Conservation (phyloP, 805 yeast species). For the Hyphopichia homilentoma region DNA sequence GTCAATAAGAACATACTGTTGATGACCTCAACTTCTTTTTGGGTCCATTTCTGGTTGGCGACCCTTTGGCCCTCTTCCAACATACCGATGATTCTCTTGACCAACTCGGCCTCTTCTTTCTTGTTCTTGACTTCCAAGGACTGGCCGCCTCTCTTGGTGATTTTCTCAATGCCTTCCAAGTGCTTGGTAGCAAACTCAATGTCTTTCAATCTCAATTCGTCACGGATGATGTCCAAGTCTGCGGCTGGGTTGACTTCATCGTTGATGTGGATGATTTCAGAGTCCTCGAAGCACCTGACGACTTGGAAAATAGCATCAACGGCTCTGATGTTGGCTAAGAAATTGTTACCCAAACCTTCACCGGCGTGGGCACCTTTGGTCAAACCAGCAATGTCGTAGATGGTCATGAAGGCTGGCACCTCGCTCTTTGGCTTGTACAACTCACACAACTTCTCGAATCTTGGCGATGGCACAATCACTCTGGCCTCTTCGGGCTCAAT, state of each 20-base stretch:
- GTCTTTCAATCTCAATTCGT: constrained; percentile 93
- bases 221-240: constrained; percentile 87
- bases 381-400: constrained; percentile 96
- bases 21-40: constrained; percentile 87
- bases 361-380: constrained; percentile 96
- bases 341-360: constrained; percentile 97
- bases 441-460: constrained; percentile 72
- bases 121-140: constrained; percentile 83
- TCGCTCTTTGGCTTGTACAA: constrained; percentile 79
- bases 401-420: constrained; percentile 89
- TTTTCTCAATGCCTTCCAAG: constrained; percentile 71
- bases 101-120: constrained; percentile 78
- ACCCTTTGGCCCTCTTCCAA: constrained; percentile 85
- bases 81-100: constrained; percentile 66
- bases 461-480: constrained; percentile 86
- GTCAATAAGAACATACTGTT: constrained; percentile 84
- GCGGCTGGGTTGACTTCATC: constrained; percentile 90
- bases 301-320: constrained; percentile 98
- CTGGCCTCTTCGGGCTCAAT: constrained; percentile 98
- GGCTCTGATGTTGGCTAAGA: constrained; percentile 92
- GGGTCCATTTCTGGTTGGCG: constrained; percentile 81
- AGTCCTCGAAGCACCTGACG: constrained; percentile 96
- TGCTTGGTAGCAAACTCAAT: constrained; percentile 89
- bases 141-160: constrained; percentile 85
- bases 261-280: constrained; percentile 95